Evolutionary conservation across 371 early-diverging fungal species (phyloP).

Genomic region (Caulochytrium protostelioides): DNA sequence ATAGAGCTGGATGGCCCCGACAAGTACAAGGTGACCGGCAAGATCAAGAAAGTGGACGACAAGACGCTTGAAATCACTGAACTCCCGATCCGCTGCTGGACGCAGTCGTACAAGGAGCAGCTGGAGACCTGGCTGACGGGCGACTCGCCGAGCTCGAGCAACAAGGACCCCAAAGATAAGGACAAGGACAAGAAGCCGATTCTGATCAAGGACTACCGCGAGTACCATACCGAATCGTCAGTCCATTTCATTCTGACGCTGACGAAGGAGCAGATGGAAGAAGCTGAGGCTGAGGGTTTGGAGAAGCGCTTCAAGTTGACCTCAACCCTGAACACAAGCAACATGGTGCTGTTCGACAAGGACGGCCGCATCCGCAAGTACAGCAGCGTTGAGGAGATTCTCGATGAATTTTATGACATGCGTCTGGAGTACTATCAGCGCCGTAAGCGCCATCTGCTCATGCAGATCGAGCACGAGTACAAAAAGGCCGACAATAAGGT

Average conservation of each 20-base stretch:
- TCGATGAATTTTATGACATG: conserved; percentile 79
- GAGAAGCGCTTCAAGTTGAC: conserved; percentile 66
- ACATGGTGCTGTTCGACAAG: conserved; percentile 94
- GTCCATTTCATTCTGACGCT: conserved; percentile 73
- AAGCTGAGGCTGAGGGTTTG: conserved; percentile 52
- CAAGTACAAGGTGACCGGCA: conserved; percentile 54
- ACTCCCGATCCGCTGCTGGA: conserved; percentile 90
- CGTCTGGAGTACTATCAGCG: conserved; percentile 69
- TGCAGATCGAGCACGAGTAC: conserved; percentile 48
- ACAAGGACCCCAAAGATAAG: conserved; percentile 13
- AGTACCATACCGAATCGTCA: conserved; percentile 55
- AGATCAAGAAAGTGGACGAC: conserved; percentile 43
- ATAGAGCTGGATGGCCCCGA: conserved; percentile 32
- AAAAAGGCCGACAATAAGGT: conserved; percentile 71
- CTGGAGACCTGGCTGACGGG: conserved; percentile 51
- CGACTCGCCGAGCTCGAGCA: no score
- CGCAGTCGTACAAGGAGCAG: conserved; percentile 76
- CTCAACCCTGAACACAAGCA: conserved; percentile 48
- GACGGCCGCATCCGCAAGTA: conserved; percentile 81
- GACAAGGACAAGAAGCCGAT: conserved; percentile 1
- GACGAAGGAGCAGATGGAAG: conserved; percentile 39
- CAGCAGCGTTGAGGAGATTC: conserved; percentile 51
- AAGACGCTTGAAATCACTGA: conserved; percentile 74
- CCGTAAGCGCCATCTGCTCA: conserved; percentile 68
- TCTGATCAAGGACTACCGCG: conserved; percentile 40